phyloP scores from a whole-genome alignment of 139 green algal genomes.

The Tetraselmis chui region DNA sequence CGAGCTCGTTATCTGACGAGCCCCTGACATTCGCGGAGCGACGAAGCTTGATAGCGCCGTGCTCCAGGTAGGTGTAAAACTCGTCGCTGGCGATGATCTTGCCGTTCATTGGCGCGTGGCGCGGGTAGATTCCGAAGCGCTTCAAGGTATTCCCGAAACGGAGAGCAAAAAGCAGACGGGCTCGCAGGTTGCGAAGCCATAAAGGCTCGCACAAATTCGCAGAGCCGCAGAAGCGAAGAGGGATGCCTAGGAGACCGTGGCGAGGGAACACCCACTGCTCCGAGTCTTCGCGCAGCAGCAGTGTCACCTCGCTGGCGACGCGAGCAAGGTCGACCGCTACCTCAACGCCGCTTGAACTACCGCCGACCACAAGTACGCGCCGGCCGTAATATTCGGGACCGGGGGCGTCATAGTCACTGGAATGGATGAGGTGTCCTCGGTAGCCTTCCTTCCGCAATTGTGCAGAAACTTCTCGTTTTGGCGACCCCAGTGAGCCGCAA shows the following conservation, averaged over 20 bases:
- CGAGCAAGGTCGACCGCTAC: not conserved
- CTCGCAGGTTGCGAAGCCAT: not conserved
- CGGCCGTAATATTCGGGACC: not conserved
- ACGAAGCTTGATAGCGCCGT: not conserved
- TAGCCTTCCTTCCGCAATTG: not conserved
- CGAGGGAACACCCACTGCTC: not conserved
- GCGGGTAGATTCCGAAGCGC: not conserved
- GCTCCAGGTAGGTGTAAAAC: not conserved
- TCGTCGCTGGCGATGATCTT: not conserved
- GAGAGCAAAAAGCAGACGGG: not conserved
- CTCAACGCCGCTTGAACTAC: not conserved
- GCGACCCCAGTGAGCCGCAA: not conserved
- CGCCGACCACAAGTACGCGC: not conserved
- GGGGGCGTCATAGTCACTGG: not conserved
- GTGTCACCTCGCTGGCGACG: not conserved
- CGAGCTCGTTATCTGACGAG: too few relatives aligned
- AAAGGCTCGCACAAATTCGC: not conserved
- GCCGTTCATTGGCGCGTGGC: not conserved
- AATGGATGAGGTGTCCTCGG: not conserved
- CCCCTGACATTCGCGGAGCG: not conserved
- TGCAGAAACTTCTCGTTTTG: not conserved
- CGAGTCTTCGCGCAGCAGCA: not conserved
- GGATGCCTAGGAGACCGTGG: not conserved
- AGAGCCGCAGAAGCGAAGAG: not conserved
- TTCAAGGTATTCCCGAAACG: not conserved